phyloP scores from a whole-genome alignment of 768 basidiomycete species.

The Agaricus subrufescens region DNA sequence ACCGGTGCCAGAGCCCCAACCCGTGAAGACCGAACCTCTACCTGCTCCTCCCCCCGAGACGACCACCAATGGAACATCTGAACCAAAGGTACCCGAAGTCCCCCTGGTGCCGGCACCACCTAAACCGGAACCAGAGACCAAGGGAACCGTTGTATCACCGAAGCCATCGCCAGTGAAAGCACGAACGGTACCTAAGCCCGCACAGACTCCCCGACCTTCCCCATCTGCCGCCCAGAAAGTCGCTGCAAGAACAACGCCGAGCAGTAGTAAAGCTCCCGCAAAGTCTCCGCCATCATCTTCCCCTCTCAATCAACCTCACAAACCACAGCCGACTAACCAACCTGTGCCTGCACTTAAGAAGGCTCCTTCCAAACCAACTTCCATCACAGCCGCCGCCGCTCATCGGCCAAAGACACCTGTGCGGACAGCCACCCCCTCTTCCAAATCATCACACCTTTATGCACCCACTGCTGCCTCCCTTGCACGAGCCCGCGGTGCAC shows the following conservation, averaged over 20 bases:
- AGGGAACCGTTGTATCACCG: background rate
- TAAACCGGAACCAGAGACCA: constrained; percentile 15
- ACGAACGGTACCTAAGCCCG: constrained; percentile 14
- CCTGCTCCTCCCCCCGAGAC: background rate
- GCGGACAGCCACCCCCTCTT: constrained; percentile 10
- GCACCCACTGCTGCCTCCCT: constrained; percentile 84
- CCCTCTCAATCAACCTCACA: constrained; percentile 22
- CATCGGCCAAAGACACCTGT: constrained; percentile 59
- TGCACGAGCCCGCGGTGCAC: constrained; percentile 58
- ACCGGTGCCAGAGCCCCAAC: background rate
- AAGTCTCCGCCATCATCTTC: constrained; percentile 20
- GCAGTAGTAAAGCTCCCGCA: constrained; percentile 17
- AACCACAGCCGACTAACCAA: constrained; percentile 30
- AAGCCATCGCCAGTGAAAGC: constrained; percentile 9
- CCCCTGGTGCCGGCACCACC: constrained; percentile 16
- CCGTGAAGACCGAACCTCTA: background rate
- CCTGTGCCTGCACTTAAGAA: constrained; percentile 19
- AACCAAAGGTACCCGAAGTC: background rate
- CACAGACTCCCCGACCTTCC: constrained; percentile 10
- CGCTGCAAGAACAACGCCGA: constrained; percentile 12
- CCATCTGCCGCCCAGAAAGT: constrained; percentile 21
- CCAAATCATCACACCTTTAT: constrained; percentile 58
- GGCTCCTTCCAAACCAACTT: constrained; percentile 17
- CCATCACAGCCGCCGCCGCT: constrained; percentile 2
- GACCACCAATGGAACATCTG: constrained; percentile 1